Conservation (phyloP, 345 rosid species). For the Citrus glauca region DNA sequence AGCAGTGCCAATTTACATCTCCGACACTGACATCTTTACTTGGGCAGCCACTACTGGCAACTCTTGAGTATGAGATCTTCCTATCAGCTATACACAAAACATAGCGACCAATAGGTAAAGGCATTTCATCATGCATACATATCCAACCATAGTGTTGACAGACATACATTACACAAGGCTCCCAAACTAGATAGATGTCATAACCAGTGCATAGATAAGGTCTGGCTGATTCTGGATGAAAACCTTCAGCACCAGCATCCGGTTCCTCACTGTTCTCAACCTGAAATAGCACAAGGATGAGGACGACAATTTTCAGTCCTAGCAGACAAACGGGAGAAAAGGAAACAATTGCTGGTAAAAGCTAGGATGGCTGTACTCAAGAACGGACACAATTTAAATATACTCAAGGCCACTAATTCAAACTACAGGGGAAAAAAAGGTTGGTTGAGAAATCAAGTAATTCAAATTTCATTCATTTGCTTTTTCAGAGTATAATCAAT, state of each 20-base stretch:
- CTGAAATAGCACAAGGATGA: conserved; percentile 26
- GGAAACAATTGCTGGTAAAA: neutral
- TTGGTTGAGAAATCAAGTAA: neutral
- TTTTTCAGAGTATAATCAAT: too few species aligned
- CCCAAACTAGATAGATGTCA: conserved; percentile 81
- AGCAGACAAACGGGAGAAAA: neutral
- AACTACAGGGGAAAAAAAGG: neutral
- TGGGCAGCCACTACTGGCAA: too few species aligned
- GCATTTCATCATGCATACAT: neutral
- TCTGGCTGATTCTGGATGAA: conserved; percentile 20
- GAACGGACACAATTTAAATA: too few species aligned
- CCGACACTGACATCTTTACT: too few species aligned
- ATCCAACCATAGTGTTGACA: neutral
- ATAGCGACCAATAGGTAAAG: neutral
- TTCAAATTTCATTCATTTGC: neutral
- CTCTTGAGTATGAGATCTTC: too few species aligned
- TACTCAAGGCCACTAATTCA: neutral
- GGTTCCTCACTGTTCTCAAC: conserved; percentile 26
- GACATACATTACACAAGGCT: conserved; percentile 85
- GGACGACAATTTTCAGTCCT: neutral
- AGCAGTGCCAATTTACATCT: too few species aligned
- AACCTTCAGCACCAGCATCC: conserved; percentile 24
- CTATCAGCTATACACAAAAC: neutral
- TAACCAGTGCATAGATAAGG: conserved; percentile 90
- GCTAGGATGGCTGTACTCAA: neutral